A percentile compares a stretch with the other conserved stretches of the same genome.
Conservation (phyloP, 257 asterid genomes). For the Cordia subcordata region DNA sequence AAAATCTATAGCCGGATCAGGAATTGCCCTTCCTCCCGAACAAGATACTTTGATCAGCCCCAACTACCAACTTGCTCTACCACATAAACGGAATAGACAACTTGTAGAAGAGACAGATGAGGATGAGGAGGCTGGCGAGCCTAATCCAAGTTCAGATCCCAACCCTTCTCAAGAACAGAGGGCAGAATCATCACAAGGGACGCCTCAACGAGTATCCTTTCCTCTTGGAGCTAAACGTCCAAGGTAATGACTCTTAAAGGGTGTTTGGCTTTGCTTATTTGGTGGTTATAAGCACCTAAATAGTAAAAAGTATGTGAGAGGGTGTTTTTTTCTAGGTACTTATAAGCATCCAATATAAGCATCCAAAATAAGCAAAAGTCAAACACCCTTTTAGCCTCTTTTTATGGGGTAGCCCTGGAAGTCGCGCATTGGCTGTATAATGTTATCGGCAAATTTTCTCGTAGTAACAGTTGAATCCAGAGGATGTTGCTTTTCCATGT, state of each 20-base stretch:
- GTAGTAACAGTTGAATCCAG: too few relatives aligned
- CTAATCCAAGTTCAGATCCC: conserved; percentile 22
- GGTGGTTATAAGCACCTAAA: too few relatives aligned
- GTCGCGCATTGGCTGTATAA: too few relatives aligned
- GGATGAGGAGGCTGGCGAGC: conserved; percentile 51
- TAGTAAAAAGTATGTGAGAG: too few relatives aligned
- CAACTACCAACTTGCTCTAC: conserved; percentile 74
- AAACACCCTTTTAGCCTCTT: too few relatives aligned
- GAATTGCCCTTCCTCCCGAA: conserved; percentile 77
- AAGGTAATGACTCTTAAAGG: conserved; percentile 40
- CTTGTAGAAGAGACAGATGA: conserved; percentile 76
- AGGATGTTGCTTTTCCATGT: too few relatives aligned
- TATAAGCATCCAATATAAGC: too few relatives aligned
- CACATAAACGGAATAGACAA: conserved; percentile 38
- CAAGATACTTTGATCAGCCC: conserved; percentile 81
- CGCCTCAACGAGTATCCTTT: conserved; percentile 74
- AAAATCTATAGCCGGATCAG: conserved; percentile 48
- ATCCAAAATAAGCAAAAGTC: too few relatives aligned
- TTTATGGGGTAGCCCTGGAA: too few relatives aligned
- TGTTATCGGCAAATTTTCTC: too few relatives aligned
- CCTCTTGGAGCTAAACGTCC: conserved; percentile 59
- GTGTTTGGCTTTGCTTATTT: too few relatives aligned
- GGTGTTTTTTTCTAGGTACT: too few relatives aligned
- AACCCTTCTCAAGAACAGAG: conserved; percentile 36
- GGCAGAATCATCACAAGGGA: conserved; percentile 48